Evolutionary conservation across 768 basidiomycete genomes (phyloP), one percentile per base, ranked within the genome.

Genomic region (Myochromella boudieri): DNA sequence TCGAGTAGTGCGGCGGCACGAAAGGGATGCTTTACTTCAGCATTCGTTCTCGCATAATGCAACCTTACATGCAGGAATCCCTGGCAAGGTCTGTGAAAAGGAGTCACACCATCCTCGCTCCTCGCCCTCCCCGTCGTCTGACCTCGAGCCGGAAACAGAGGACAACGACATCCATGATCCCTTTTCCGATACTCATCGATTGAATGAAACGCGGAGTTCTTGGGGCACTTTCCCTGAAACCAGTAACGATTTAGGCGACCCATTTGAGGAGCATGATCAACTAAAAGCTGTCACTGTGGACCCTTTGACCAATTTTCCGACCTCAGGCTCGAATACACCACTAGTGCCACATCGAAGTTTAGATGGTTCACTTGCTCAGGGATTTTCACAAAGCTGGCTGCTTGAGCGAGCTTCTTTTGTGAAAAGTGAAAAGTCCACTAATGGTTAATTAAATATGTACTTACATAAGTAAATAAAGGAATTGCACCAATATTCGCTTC

Each of bases 1-100:
- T 33, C 72, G 79, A 17, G 82, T 83, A 6, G 71, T 83, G 15
- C 71, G 69, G 24, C 71, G 83, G n/a, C 80, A 84, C 52, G 82
- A 85, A 58, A 64, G 71, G 34, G 82, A 84, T 33, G 70, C 73
- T 1, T 60, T 81, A 25, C 58, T 83, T 9, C 77, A 77, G 42
- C 70, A 77, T 46, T 71, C 79, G 3, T 38, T 44, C n/a, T 37
- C 29, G 37, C 39, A 41, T 37, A 52, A 46, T 38, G 50, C 48
- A 15, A 44, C 26, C 6, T 37, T 22, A 20, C 50, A 24, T 48
- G 25, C 33, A 46, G 31, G 49, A 37, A 32, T 17, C 33, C 33
- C 14, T 14, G 14, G 6, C 46, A 29, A 48, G 48, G 27, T 31
- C 49, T 10, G 38, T 28, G 28, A 48, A 34, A 33, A 53, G 53